A percentile compares a stretch with the other conserved stretches of the same genome.
Evolutionary conservation across 805 yeast genomes (phyloP).

Genomic region (Wickerhamiella galacta): DNA sequence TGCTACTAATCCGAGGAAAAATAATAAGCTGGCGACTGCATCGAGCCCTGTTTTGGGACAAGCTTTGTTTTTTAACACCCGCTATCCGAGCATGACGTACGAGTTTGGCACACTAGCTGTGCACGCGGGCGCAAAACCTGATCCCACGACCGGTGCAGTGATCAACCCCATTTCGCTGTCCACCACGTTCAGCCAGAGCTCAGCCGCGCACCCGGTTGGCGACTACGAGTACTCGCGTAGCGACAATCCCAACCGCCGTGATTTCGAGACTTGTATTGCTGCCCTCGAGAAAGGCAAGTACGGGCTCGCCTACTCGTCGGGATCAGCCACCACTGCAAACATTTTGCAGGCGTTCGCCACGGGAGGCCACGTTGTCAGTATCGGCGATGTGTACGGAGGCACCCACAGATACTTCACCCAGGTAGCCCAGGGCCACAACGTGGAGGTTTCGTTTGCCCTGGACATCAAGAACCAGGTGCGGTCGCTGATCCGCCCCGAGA

Average conservation of each 20-base stretch:
- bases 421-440: constrained; percentile 69
- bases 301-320: constrained; percentile 60
- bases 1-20: too few relatives aligned
- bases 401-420: constrained; percentile 80
- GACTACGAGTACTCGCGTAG: constrained; percentile 72
- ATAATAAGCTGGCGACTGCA: too few relatives aligned
- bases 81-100: too few relatives aligned
- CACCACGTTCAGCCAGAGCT: constrained; percentile 68
- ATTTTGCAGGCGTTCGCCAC: constrained; percentile 56
- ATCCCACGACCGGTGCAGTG: constrained; percentile 68
- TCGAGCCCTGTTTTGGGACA: too few relatives aligned
- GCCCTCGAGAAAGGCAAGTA: constrained; percentile 59
- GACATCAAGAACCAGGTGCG: constrained; percentile 45
- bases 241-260: constrained; percentile 72
- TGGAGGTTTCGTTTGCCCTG: constrained; percentile 48
- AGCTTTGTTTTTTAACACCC: too few relatives aligned
- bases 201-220: constrained; percentile 66
- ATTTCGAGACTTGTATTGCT: constrained; percentile 65
- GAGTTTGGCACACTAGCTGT: constrained; percentile 65
- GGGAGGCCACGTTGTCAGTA: constrained; percentile 57
- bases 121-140: constrained; percentile 64
- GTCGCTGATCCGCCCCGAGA: constrained; percentile 37
- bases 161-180: constrained; percentile 70
- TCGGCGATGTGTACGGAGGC: constrained; percentile 84
- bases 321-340: constrained; percentile 70